Evolutionary conservation across 2,329 filamentous ascomycete species (phyloP), one percentile per base, ranked within the genome.

Genomic region (Phoma herbarum): DNA sequence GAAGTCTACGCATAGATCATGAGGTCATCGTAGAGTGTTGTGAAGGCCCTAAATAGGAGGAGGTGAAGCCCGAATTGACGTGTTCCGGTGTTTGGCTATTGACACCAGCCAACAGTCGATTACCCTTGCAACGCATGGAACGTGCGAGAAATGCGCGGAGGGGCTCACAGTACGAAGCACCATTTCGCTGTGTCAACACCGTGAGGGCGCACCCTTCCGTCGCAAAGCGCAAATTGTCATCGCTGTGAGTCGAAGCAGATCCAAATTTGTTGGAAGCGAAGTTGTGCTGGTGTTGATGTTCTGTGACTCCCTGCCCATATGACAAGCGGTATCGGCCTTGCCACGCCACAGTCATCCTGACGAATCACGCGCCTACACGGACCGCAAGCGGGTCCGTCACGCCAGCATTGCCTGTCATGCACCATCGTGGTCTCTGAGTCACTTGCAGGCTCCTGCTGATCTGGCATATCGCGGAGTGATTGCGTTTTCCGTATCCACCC

Each of bases 341-440:
- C 63, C 71, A 70, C 67, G 62, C 56, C 56, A 61, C 31, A 23
- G 51, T 55, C 59, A 59, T 35, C 31, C 60, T 62, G 67, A 59
- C 71, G 67, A 74, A 72, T 74, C 68, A 73, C 43, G 60, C 58
- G 57, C 33, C 50, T 52, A 63, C 66, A 69, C 68, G 63, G 62
- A 59, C 55, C 62, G 59, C 61, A 57, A 51, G 43, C 62, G 67
- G 44, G 53, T 47, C 62, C 48, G 67, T 66, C 65, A 70, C 64
- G 64, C 70, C 66, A 73, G 65, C 56, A 54, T 54, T 54, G 50
- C 56, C 50, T 54, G 46, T 35, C 55, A 53, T 53, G 49, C 55
- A 39, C 44, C 44, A 61, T 70, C 25, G 57, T 65, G 64, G 63
- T 67, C 66, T 73, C 68, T 76, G 73, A 76, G 68, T 76, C 73